Evolutionary conservation across 2,329 filamentous ascomycete species (phyloP).

Genomic region (Monilinia fructicola): DNA sequence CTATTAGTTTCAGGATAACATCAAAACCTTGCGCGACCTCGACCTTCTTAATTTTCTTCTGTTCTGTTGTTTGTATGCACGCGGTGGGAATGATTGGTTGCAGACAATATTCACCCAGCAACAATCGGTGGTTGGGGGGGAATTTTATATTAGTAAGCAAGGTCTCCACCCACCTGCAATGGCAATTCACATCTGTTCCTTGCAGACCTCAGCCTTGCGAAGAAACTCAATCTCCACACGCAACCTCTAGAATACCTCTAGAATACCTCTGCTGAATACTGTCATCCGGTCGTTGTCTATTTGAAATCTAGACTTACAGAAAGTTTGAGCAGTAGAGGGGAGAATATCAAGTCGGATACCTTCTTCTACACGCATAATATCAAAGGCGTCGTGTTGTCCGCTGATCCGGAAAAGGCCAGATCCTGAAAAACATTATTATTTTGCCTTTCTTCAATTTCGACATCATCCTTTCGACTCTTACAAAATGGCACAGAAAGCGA

Average conservation of each 20-base stretch:
- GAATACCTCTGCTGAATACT: background rate
- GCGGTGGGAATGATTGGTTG: conserved; percentile 21
- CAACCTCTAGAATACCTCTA: background rate
- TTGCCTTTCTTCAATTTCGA: conserved; percentile 16
- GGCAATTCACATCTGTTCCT: background rate
- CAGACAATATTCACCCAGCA: conserved; percentile 23
- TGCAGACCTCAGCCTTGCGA: conserved; percentile 20
- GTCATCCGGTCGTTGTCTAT: background rate
- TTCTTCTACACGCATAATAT: background rate
- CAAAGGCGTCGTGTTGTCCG: background rate
- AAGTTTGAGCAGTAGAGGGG: background rate
- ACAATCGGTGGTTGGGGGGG: conserved; percentile 16
- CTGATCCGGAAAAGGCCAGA: conserved; percentile 12
- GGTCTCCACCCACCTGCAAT: background rate
- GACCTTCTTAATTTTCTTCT: conserved; percentile 4
- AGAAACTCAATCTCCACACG: conserved; percentile 5
- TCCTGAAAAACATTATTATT: conserved; percentile 12
- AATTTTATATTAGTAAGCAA: conserved; percentile 15
- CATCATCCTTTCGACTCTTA: background rate
- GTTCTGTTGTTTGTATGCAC: conserved; percentile 20
- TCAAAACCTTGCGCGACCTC: conserved; percentile 15
- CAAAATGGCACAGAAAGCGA: conserved; percentile 41
- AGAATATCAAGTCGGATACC: background rate
- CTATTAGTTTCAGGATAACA: background rate
- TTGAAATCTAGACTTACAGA: fast-evolving